phyloP scores from a whole-genome alignment of 164 flowering plant species.

The Echeveria elegans region DNA sequence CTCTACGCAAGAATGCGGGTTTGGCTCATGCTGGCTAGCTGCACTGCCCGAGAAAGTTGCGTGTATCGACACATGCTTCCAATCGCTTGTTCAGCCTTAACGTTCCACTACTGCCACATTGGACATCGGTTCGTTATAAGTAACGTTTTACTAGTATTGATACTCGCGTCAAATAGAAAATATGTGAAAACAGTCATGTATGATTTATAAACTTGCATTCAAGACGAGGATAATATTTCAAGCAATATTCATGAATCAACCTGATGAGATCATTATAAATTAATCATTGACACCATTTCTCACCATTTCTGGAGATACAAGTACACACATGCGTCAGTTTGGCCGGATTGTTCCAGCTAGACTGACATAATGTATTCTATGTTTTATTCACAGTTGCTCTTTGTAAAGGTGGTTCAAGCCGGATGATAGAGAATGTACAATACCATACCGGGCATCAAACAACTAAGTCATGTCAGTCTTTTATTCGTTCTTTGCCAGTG shows the following conservation, averaged over 20 bases:
- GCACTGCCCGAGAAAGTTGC: not conserved
- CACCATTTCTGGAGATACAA: not conserved
- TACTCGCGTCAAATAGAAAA: too few species aligned
- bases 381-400: not conserved
- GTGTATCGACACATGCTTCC: not conserved
- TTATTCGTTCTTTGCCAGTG: conserved; percentile 61
- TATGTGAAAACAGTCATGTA: not conserved
- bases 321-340: not conserved
- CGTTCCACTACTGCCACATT: not conserved
- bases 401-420: not conserved
- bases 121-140: too few species aligned
- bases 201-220: not conserved
- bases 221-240: not conserved
- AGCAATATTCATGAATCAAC: not conserved
- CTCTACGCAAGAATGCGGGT: not conserved
- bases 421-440: not conserved
- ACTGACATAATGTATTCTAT: not conserved
- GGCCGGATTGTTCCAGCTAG: not conserved
- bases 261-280: too few species aligned
- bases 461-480: not conserved
- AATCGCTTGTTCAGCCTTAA: not conserved
- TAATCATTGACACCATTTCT: not conserved
- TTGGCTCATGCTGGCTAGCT: not conserved
- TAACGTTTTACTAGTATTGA: too few species aligned
- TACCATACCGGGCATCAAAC: not conserved